phyloP scores from a whole-genome alignment of 495 filamentous ascomycete genomes.

The Daldinia concentrica region DNA sequence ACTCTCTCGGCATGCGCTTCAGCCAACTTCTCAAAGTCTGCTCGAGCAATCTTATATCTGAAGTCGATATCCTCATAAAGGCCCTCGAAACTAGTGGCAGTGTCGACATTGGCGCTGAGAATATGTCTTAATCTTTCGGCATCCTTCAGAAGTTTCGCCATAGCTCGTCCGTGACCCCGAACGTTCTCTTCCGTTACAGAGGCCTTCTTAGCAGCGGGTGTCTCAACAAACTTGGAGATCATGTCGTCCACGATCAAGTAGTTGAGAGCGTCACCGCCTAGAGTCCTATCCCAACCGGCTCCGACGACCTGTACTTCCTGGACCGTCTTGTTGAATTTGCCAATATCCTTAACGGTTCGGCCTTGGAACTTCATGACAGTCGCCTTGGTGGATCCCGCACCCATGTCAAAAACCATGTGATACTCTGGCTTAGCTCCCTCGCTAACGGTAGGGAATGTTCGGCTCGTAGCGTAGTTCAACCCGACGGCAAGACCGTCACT shows the following conservation, averaged over 20 bases:
- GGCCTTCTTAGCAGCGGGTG: slow-evolving; percentile 72
- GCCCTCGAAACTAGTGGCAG: slow-evolving; percentile 80
- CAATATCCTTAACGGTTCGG: slow-evolving; percentile 87
- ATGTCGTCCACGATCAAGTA: slow-evolving; percentile 87
- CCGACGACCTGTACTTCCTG: slow-evolving; percentile 92
- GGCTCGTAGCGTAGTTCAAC: slow-evolving; percentile 90
- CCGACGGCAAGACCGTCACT: slow-evolving; percentile 94
- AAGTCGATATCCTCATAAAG: slow-evolving; percentile 93
- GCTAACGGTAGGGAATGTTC: slow-evolving; percentile 84
- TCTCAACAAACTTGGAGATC: slow-evolving; percentile 77
- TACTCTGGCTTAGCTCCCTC: slow-evolving; percentile 89
- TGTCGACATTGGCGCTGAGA: slow-evolving; percentile 91
- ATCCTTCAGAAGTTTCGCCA: slow-evolving; percentile 90
- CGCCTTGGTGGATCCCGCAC: slow-evolving; percentile 96
- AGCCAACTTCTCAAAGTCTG: slow-evolving; percentile 85
- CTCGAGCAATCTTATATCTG: slow-evolving; percentile 85
- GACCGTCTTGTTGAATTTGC: slow-evolving; percentile 94
- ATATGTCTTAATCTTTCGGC: slow-evolving; percentile 88
- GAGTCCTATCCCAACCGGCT: slow-evolving; percentile 84
- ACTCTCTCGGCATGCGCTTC: slow-evolving; percentile 73
- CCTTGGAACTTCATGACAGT: slow-evolving; percentile 91
- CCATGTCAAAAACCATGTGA: slow-evolving; percentile 97
- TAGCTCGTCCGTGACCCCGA: slow-evolving; percentile 79
- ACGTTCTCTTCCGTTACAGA: slow-evolving; percentile 68
- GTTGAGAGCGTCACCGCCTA: slow-evolving; percentile 92